Conservation (phyloP, 495 filamentous ascomycete genomes). For the Lophiostoma macrostomum region DNA sequence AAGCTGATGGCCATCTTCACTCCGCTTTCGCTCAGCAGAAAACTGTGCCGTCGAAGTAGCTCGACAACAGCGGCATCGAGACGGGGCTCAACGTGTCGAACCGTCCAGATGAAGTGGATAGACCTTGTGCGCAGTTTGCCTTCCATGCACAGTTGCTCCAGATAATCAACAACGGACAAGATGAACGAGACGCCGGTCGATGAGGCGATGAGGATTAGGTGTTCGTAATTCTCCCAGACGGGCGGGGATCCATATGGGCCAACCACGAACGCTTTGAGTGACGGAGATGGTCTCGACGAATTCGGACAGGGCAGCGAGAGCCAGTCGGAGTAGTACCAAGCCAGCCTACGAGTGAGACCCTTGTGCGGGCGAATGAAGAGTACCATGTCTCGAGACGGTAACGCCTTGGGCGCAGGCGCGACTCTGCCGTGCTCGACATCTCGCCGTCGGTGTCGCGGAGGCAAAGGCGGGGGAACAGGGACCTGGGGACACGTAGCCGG, state of each 20-base stretch:
- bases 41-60: not conserved
- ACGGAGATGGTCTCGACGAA: slow-evolving; percentile 1
- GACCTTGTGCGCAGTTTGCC: not conserved
- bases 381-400: slow-evolving; percentile 4
- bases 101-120: slow-evolving; percentile 12
- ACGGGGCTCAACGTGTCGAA: slow-evolving; percentile 11
- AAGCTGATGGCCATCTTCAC: not conserved
- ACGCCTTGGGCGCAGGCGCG: not conserved
- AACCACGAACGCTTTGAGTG: slow-evolving; percentile 14
- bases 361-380: slow-evolving; percentile 9
- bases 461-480: not conserved
- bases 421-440: slow-evolving; percentile 11
- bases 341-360: slow-evolving; percentile 7
- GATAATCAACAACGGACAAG: slow-evolving; percentile 17
- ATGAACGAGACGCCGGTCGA: slow-evolving; percentile 25
- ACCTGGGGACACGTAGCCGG: slow-evolving; percentile 10
- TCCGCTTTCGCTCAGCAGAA: slow-evolving; percentile 3
- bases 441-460: not conserved
- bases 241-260: slow-evolving; percentile 21
- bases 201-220: slow-evolving; percentile 15
- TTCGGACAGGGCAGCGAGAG: slow-evolving; percentile 19
- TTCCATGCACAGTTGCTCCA: not conserved
- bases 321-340: slow-evolving; percentile 7
- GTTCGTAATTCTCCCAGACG: slow-evolving; percentile 15
- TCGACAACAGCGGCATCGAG: slow-evolving; percentile 8